Evolutionary conservation across 1,139 yeast genomes (phyloP).

Genomic region (Candida glucosophila): DNA sequence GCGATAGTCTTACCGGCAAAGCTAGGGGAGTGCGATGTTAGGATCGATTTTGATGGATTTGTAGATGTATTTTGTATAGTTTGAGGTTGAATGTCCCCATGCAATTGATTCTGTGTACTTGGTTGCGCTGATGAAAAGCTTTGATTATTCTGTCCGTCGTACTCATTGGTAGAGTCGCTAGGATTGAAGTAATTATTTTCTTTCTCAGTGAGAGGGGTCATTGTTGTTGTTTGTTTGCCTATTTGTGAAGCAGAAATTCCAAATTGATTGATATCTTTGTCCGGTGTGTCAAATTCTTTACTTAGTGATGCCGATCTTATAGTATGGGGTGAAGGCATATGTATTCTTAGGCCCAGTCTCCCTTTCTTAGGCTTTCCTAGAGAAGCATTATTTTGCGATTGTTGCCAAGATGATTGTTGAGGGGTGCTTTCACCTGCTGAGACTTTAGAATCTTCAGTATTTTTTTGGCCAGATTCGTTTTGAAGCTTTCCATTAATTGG

Average conservation of each 20-base stretch:
- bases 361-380: slow-evolving; percentile 13
- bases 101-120: not conserved
- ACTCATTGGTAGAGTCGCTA: not conserved
- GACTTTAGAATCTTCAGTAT: not conserved
- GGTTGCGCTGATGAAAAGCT: slow-evolving; percentile 1
- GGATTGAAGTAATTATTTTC: slow-evolving; percentile 9
- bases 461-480: slow-evolving; percentile 4
- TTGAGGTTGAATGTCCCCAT: not conserved
- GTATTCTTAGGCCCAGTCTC: slow-evolving; percentile 36
- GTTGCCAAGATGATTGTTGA: not conserved
- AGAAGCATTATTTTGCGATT: slow-evolving; percentile 10
- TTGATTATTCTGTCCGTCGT: not conserved
- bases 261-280: slow-evolving; percentile 50
- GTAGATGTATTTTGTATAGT: not conserved
- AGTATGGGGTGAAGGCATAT: slow-evolving; percentile 43
- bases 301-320: slow-evolving; percentile 30
- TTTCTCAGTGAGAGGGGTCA: slow-evolving; percentile 74
- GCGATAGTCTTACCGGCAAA: not conserved
- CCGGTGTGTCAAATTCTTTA: slow-evolving; percentile 7
- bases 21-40: not conserved
- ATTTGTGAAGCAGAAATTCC: slow-evolving; percentile 51
- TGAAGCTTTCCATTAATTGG: slow-evolving; percentile 46
- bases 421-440: not conserved
- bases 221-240: slow-evolving; percentile 45
- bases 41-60: not conserved